Evolutionary conservation across 768 basidiomycete genomes (phyloP), one percentile per base, ranked within the genome.

Genomic region (Termitomyces sp.): DNA sequence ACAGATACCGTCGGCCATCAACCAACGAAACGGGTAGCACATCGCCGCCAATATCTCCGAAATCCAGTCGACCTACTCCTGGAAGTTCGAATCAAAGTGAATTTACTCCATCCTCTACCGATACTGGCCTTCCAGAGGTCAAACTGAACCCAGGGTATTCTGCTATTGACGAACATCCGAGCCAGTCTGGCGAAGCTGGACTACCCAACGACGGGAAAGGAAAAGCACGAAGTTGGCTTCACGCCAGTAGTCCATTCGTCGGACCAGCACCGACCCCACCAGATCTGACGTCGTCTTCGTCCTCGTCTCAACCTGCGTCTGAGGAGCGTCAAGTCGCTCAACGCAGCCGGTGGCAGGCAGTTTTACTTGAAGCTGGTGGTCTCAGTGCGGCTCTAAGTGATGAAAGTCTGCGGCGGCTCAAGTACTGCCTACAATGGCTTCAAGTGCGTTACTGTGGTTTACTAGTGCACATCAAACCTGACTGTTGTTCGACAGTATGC

Each of bases 391-490:
- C 94, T 7, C 76, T 95, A 31, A 93, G 91, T 67, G 92, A 94
- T 58, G 94, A 95, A 68, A 93, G 86, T 63, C 89, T 96, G 88
- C 77, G 89, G 52, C 76, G 89, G 50, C 70, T 96, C 38, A 85
- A 85, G 66, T 95, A 94, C 65, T 93, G 90, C 69, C 66, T 96
- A 27, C 83, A 91, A 54, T 95, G 92, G 91, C 75, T 96, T 16
- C 87, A 90, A 76, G 91, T 91, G 25, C 22, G 82, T 75, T 40
- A 47, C 45, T 10, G 29, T 23, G 38, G 33, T 25, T 27, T 2
- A 20, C 1, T 45, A 10, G 32, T 31, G 32, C 2, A n/a, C 36
- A 40, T 47, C 12, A 18, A 9, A 52, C 7, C 25, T 3, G 23
- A 44, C 50, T 16, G 41, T 29, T 44, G 48, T 16, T 9, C 56